Base-by-base conservation (phyloP, 345 rosid genomes). In the Erysimum cheiranthoides region DNA sequence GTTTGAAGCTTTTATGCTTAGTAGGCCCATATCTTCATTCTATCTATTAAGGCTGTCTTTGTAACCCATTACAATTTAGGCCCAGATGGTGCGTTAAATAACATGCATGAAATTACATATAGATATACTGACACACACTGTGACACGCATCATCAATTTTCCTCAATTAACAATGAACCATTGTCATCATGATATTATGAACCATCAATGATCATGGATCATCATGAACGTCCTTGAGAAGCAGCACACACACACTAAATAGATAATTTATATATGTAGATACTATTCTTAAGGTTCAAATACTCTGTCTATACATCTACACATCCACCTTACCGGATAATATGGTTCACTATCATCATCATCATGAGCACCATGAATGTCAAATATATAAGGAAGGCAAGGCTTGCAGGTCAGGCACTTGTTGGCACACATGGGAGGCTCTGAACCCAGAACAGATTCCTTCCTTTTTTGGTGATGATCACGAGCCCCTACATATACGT, bases 251-350 rank as follows among this genome's bases (percentile, higher is more conserved):
- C 45, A 40, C 68, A 39, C 46, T 47, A 25, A 11, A 45, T 25
- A 32, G 27, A 53, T 53, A 31, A 45, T 54, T 3, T 70, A 32
- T 58, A 32, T 7, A 73, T 17, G 59, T 16, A 39, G 46, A 40
- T 31, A 45, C 6, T 64, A 56, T 47, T 31, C 36, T 66, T 40
- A 79, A 61, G 91, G 95, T 45, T 73, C 80, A 70, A 79, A 91
- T 71, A 86, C 54, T 73, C 74, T 75, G 65, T 85, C 73, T 32
- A 88, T 89, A 64, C 97, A 91, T 80, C 68, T 83, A 82, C 95
- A 89, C 72, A 85, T 82, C 95, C 97, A 87, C 6, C 82, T 81
- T 5, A 88, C 88, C 47, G 81, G 97, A 80, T 91, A 91, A 71
- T 88, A 91, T 35, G 69, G 70, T 25, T 66, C 82, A 57, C 70